phyloP scores from a whole-genome alignment of 345 rosid species.

The Syzygium jambos region DNA sequence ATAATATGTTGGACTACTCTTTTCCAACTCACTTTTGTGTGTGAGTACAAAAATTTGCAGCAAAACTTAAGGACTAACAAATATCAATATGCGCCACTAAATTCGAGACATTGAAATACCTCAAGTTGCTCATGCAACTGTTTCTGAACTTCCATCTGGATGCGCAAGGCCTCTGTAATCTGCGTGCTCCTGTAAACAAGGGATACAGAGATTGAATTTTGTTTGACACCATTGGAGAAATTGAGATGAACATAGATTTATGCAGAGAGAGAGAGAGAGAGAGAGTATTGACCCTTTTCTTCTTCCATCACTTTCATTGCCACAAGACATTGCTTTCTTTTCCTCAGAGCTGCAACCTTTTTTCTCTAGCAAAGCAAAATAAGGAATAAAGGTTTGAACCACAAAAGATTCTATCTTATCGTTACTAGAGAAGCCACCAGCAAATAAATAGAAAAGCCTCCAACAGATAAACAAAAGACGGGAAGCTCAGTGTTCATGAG shows the following conservation, averaged over 20 bases:
- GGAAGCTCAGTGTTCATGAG: neutral
- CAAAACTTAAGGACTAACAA: neutral
- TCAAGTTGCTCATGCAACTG: slow-evolving; percentile 90
- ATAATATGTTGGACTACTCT: neutral
- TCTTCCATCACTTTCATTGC: slow-evolving; percentile 39
- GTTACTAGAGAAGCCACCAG: neutral
- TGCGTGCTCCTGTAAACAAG: slow-evolving; percentile 34
- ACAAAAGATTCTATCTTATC: neutral
- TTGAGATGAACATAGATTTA: neutral
- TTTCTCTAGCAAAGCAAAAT: slow-evolving; percentile 34
- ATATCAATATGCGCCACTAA: neutral
- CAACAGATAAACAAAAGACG: neutral
- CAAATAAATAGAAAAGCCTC: neutral
- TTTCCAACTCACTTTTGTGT: neutral
- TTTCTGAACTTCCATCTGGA: slow-evolving; percentile 92
- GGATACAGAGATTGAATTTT: neutral
- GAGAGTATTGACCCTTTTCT: slow-evolving; percentile 42
- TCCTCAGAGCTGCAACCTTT: slow-evolving; percentile 42
- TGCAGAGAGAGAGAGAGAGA: neutral
- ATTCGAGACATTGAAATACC: slow-evolving; percentile 21
- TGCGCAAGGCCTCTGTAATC: slow-evolving; percentile 71
- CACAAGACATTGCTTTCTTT: slow-evolving; percentile 31
- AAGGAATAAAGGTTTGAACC: neutral
- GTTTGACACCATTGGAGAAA: neutral
- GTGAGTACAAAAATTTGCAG: neutral